Evolutionary conservation across 2,329 filamentous ascomycete genomes (phyloP).

Genomic region (Gnomoniopsis smithogilvyi): DNA sequence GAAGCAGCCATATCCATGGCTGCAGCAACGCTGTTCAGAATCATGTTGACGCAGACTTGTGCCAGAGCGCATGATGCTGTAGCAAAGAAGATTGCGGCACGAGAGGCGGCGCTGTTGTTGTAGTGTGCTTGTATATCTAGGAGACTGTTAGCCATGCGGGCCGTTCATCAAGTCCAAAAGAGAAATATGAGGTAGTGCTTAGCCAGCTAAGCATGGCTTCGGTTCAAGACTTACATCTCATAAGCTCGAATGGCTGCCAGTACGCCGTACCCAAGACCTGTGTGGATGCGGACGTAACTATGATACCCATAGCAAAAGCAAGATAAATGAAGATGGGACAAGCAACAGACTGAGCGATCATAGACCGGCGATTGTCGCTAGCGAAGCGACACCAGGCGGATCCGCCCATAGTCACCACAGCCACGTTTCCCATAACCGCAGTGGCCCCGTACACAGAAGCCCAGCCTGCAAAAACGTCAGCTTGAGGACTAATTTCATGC

Average conservation of each 20-base stretch:
- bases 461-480: conserved; percentile 2
- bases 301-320: conserved; percentile 4
- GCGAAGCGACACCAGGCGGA: conserved; percentile 10
- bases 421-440: conserved; percentile 7
- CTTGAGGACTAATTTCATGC: not conserved
- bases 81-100: conserved; percentile 10
- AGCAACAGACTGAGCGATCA: conserved; percentile 9
- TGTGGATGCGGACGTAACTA: conserved; percentile 8
- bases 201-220: no score
- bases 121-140: conserved; percentile 6
- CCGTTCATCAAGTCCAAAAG: not conserved
- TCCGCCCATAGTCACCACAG: conserved; percentile 10
- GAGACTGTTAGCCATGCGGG: not conserved
- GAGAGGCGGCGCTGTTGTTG: conserved; percentile 1
- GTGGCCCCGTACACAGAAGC: conserved; percentile 7
- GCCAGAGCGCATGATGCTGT: conserved; percentile 7
- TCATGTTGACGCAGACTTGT: conserved; percentile 10
- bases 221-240: not conserved
- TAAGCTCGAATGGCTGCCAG: conserved; percentile 10
- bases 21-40: conserved; percentile 10
- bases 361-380: conserved; percentile 2
- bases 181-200: no score
- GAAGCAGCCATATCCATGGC: conserved; percentile 11
- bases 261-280: conserved; percentile 4
- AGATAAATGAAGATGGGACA: conserved; percentile 9